These are phyloP conservation scores for Talaromyces verruculosus DNA, from an alignment of 2,329 filamentous ascomycete genomes.

Conservation along the genomic window DNA sequence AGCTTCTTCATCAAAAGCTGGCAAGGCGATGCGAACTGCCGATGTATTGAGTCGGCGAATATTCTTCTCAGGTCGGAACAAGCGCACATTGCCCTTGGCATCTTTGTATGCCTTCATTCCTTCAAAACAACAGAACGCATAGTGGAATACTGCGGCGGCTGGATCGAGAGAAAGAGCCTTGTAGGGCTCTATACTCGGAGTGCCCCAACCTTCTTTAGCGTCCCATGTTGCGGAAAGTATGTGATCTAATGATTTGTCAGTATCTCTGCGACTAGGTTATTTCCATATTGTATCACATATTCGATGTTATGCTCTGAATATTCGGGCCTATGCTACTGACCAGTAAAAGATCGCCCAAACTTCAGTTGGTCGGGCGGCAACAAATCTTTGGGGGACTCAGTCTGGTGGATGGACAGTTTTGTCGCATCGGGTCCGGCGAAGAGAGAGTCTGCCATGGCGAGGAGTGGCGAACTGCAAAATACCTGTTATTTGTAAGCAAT, in stretches of 20 bases:
- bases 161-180: constrained; percentile 76
- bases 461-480: background rate
- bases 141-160: constrained; percentile 78
- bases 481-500: background rate
- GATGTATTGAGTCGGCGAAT: constrained; percentile 56
- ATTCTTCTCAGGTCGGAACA: constrained; percentile 77
- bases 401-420: constrained; percentile 9
- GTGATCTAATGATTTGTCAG: constrained; percentile 59
- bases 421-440: constrained; percentile 2
- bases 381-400: constrained; percentile 13
- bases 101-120: constrained; percentile 73
- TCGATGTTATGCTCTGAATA: background rate
- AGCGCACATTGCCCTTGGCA: constrained; percentile 67
- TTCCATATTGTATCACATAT: background rate
- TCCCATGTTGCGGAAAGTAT: constrained; percentile 78
- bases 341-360: constrained; percentile 21
- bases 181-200: constrained; percentile 73
- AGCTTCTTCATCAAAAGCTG: constrained; percentile 72
- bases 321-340: constrained; percentile 48
- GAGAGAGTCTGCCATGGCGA: background rate
- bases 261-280: background rate
- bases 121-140: constrained; percentile 89
- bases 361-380: constrained; percentile 19
- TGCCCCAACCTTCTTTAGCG: constrained; percentile 64
- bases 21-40: constrained; percentile 64